Evolutionary conservation across 2,329 filamentous ascomycete species (phyloP).

Genomic region (Penicillium brasilianum): DNA sequence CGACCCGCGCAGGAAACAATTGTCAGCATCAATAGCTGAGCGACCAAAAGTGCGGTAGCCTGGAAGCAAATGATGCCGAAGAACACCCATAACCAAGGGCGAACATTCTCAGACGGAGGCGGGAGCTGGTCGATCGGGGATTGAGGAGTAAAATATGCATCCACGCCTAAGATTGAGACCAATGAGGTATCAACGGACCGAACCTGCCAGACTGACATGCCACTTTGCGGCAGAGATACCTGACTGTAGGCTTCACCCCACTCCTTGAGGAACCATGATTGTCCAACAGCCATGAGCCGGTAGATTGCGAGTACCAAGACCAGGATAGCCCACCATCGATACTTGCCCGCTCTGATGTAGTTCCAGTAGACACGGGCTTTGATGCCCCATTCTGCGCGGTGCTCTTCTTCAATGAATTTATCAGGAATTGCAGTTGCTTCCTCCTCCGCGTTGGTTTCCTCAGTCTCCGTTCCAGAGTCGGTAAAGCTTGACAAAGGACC

Average conservation of each 20-base stretch:
- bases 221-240: conserved; percentile 28
- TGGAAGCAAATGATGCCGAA: conserved; percentile 67
- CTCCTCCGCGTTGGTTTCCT: conserved; percentile 47
- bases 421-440: conserved; percentile 64
- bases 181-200: conserved; percentile 6
- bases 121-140: conserved; percentile 60
- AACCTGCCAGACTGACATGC: conserved; percentile 17
- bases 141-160: conserved; percentile 27
- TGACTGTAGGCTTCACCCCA: conserved; percentile 78
- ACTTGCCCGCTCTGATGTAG: conserved; percentile 80
- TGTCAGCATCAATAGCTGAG: conserved; percentile 71
- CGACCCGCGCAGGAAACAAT: conserved; percentile 81
- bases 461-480: conserved; percentile 24
- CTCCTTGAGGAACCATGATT: conserved; percentile 81
- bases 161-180: conserved; percentile 14
- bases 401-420: conserved; percentile 80
- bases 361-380: conserved; percentile 78
- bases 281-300: conserved; percentile 67
- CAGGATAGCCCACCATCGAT: conserved; percentile 73
- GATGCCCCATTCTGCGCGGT: conserved; percentile 75
- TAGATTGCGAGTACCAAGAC: conserved; percentile 67
- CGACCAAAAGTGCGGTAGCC: conserved; percentile 63
- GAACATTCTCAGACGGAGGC: conserved; percentile 67
- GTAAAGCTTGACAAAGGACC: conserved; percentile 24
- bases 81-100: conserved; percentile 76